Percentiles rank a stretch among this genome's conserved stretches.
phyloP scores from a whole-genome alignment of 371 early-diverging fungal genomes.

The Mortierella sp. region DNA sequence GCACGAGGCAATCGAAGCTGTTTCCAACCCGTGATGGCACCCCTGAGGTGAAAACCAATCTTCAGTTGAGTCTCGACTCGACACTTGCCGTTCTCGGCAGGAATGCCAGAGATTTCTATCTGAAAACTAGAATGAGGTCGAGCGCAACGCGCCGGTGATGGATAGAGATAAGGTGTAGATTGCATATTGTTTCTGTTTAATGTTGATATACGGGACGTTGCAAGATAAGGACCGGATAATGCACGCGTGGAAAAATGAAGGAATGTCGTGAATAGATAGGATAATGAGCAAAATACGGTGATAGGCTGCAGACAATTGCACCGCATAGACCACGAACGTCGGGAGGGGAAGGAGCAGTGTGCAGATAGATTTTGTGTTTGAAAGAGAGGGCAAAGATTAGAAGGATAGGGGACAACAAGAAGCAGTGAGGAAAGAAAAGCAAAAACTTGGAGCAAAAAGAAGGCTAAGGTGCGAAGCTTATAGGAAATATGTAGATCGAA shows the following conservation, averaged over 20 bases:
- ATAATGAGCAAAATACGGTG: neutral
- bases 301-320: neutral
- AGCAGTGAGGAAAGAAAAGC: no score
- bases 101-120: constrained; percentile 71
- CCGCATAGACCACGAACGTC: neutral
- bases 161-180: neutral
- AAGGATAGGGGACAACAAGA: no score
- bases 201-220: neutral
- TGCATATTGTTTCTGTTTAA: constrained; percentile 3
- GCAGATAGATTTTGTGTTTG: neutral
- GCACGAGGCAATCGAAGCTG: constrained; percentile 74
- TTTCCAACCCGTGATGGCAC: constrained; percentile 65
- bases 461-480: no score
- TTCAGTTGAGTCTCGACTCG: constrained; percentile 85
- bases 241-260: neutral
- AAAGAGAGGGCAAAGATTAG: no score
- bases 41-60: constrained; percentile 70
- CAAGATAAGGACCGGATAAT: neutral
- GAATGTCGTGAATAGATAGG: constrained; percentile 10
- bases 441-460: no score
- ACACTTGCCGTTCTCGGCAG: constrained; percentile 75
- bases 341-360: neutral
- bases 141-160: neutral
- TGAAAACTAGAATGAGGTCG: constrained; percentile 26
- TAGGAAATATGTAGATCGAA: no score